These are phyloP conservation scores for Senna siamea DNA, from an alignment of 306 rosid species.

Conservation along the genomic window DNA sequence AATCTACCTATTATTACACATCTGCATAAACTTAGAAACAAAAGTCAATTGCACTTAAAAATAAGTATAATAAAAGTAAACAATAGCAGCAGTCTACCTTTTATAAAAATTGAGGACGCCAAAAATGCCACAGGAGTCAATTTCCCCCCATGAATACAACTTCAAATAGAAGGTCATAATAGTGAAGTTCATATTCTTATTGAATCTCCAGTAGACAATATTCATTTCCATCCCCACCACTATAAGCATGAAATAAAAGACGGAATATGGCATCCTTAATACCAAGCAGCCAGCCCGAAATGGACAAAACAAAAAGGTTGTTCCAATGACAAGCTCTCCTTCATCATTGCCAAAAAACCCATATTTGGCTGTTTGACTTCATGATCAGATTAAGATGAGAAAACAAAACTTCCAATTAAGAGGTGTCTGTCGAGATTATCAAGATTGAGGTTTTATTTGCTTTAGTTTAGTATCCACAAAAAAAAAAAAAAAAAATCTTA, in stretches of 20 bases:
- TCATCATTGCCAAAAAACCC: conserved; percentile 2
- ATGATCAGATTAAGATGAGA: conserved; percentile 2
- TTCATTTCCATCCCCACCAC: conserved; percentile 1
- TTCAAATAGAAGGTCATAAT: conserved; percentile 10
- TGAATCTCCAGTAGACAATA: conserved; percentile 29
- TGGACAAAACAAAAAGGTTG: not conserved
- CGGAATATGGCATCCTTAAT: conserved; percentile 6
- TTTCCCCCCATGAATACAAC: conserved; percentile 8
- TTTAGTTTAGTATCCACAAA: not conserved
- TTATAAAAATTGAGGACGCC: conserved; percentile 7
- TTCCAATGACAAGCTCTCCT: conserved; percentile 24
- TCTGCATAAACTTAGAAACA: not conserved
- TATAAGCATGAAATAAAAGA: not conserved
- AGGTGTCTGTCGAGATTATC: not conserved
- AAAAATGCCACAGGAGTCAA: conserved; percentile 28
- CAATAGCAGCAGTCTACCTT: not conserved
- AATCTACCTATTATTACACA: conserved; percentile 3
- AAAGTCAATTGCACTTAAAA: not conserved
- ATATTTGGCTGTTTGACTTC: not conserved
- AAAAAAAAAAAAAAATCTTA: no score
- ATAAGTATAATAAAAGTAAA: not conserved
- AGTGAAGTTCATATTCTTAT: conserved; percentile 10
- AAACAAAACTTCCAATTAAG: not conserved
- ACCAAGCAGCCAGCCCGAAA: not conserved
- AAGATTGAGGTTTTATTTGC: not conserved